Percentiles rank a stretch among this genome's conserved stretches.
Evolutionary conservation across 306 rosid genomes (phyloP).

Genomic region (Phaseolus lunatus): DNA sequence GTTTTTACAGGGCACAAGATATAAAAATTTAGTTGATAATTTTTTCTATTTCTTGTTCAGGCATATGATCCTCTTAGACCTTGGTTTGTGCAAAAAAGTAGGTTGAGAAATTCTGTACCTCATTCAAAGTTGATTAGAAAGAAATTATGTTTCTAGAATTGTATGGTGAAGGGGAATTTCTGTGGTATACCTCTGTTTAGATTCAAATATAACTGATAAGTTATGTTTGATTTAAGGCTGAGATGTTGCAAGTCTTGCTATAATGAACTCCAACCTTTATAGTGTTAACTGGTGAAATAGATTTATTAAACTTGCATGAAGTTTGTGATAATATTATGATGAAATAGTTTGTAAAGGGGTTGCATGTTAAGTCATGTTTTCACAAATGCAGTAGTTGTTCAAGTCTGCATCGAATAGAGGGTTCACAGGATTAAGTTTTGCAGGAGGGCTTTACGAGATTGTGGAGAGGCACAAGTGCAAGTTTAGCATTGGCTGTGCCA

Average conservation of each 20-base stretch:
- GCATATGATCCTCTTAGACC: neutral
- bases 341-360: constrained; percentile 20
- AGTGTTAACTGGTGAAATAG: neutral
- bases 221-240: neutral
- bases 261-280: neutral
- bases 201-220: constrained; percentile 1
- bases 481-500: constrained; percentile 94
- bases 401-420: constrained; percentile 34
- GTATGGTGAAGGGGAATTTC: neutral
- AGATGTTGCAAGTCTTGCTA: neutral
- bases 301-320: constrained; percentile 7
- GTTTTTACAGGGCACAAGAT: neutral
- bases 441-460: constrained; percentile 90
- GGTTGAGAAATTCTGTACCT: neutral
- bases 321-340: constrained; percentile 4
- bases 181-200: neutral
- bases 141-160: constrained; percentile 18
- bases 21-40: neutral
- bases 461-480: constrained; percentile 97
- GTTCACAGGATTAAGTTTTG: constrained; percentile 61
- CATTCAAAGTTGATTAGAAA: neutral
- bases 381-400: neutral
- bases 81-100: no score
- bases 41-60: neutral
- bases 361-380: constrained; percentile 18